These are phyloP conservation scores for Grammothele lineata DNA, from an alignment of 768 basidiomycete species.

Conservation along the genomic window DNA sequence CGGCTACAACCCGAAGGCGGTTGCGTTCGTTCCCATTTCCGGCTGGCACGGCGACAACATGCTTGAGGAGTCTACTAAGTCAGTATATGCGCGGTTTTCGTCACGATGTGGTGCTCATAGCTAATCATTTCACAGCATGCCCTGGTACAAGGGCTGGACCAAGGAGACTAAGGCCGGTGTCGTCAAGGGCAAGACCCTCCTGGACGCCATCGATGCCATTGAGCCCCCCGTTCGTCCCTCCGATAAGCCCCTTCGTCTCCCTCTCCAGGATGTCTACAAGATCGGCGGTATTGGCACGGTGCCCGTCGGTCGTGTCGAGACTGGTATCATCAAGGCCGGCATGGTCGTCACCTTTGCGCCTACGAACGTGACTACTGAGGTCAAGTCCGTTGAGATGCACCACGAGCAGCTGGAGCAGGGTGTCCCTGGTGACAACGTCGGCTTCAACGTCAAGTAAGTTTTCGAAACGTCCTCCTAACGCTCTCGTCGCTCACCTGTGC, in stretches of 20 bases:
- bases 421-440: slow-evolving; percentile 97
- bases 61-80: slow-evolving; percentile 98
- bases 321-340: slow-evolving; percentile 99
- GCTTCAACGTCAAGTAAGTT: slow-evolving; percentile 94
- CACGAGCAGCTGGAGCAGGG: slow-evolving; percentile 97
- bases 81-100: slow-evolving; percentile 25
- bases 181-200: slow-evolving; percentile 97
- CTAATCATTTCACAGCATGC: slow-evolving; percentile 63
- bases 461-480: no score
- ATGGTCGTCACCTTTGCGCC: slow-evolving; percentile 99
- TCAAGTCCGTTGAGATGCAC: slow-evolving; percentile 99
- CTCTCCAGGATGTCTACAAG: slow-evolving; percentile 99
- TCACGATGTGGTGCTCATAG: background rate
- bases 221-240: slow-evolving; percentile 95
- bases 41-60: slow-evolving; percentile 99
- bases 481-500: background rate
- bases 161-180: slow-evolving; percentile 93
- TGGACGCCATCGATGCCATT: slow-evolving; percentile 99
- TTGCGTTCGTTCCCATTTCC: slow-evolving; percentile 99
- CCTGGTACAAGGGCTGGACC: slow-evolving; percentile 99
- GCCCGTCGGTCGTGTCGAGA: slow-evolving; percentile 99
- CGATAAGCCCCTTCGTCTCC: slow-evolving; percentile 99
- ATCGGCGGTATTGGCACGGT: slow-evolving; percentile 99
- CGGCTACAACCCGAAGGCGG: slow-evolving; percentile 98
- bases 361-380: slow-evolving; percentile 98